Evolutionary conservation across 1,284 basidiomycete species (phyloP), one percentile per base, ranked within the genome.

Genomic region (Cutaneotrichosporon mucoides): DNA sequence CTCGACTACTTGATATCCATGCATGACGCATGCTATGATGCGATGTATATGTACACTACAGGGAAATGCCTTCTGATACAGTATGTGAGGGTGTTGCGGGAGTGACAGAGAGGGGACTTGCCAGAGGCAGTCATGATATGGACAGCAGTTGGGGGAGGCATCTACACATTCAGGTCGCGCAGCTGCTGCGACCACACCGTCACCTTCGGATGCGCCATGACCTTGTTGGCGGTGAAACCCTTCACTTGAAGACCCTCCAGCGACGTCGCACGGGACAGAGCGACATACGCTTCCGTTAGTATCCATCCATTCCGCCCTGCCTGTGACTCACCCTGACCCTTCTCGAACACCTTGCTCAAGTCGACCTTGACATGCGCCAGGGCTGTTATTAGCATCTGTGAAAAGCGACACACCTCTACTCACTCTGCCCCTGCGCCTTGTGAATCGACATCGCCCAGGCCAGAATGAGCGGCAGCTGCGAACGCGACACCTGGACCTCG

Each of bases 371-470:
- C 75, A 36, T 77, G 68, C 9, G 75, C 73, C 9, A 77, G 66
- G 0, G 75, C 73, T 75, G 56, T 13, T 10, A 54, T 62, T 35
- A 55, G 41, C 46, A 13, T 33, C 11, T 24, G 10, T 7, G 10
- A 16, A 43, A 37, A 24, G 16, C 6, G 37, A 15, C 2, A 4
- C n/a, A 10, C 66, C 76, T 24, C 24, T 24, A 24, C 24, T 69
- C 51, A 77, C 75, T 94, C 77, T 93, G 91, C 2, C 91, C 91
- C 74, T 94, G 92, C 38, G 88, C 89, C 77, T 97, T 96, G 76
- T 97, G 93, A 55, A 96, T 96, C 55, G 89, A 92, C 87, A 92
- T 90, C 0, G 91, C 90, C 90, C 90, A 93, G 0, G 90, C 85
- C n/a, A 92, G 82, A 59, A 93, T 91, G 38, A 94, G 78, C 0